Evolutionary conservation across 768 basidiomycete genomes (phyloP).

Genomic region (Phanerochaete carnosa): DNA sequence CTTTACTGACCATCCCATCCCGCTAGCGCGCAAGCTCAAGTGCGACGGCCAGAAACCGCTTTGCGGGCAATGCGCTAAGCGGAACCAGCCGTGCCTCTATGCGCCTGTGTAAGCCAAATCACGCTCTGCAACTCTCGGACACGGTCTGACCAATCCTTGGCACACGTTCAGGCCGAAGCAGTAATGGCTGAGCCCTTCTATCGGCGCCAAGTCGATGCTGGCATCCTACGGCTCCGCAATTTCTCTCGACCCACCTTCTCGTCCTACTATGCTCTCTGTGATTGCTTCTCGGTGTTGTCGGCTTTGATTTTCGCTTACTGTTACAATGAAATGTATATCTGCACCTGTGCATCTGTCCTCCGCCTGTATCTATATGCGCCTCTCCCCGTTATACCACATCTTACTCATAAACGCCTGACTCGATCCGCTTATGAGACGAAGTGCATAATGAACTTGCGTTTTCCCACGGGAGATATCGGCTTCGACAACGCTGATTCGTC

Average conservation of each 20-base stretch:
- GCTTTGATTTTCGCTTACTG: not conserved
- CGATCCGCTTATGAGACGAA: slow-evolving; percentile 30
- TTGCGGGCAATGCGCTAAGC: slow-evolving; percentile 62
- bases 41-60: slow-evolving; percentile 63
- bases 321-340: not conserved
- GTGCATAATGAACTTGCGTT: slow-evolving; percentile 39
- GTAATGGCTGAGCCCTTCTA: not conserved
- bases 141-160: not conserved
- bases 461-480: slow-evolving; percentile 38
- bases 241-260: not conserved
- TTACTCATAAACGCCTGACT: not conserved
- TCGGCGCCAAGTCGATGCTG: not conserved
- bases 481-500: slow-evolving; percentile 35
- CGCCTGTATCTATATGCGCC: not conserved
- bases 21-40: slow-evolving; percentile 63
- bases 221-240: not conserved
- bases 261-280: not conserved
- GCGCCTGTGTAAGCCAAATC: slow-evolving; percentile 55
- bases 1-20: not conserved
- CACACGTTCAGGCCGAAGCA: slow-evolving; percentile 2
- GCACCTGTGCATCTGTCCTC: not conserved
- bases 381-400: not conserved
- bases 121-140: not conserved
- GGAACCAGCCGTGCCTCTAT: slow-evolving; percentile 57
- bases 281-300: not conserved